Evolutionary conservation across 345 rosid genomes (phyloP).

Genomic region (Euphorbia peplus): DNA sequence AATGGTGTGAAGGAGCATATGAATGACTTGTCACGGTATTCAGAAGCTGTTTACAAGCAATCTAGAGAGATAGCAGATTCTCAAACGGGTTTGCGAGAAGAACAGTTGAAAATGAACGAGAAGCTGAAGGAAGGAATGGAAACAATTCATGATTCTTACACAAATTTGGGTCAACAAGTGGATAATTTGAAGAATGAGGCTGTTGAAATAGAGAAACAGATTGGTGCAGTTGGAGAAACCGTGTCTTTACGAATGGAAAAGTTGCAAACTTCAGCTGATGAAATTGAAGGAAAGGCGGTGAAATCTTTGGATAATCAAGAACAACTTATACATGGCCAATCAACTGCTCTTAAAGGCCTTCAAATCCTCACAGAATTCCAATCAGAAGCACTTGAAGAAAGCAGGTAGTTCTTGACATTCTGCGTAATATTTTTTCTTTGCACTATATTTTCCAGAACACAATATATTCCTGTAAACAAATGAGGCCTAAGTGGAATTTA

Average conservation of each 20-base stretch:
- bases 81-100: constrained; percentile 49
- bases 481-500: background rate
- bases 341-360: constrained; percentile 62
- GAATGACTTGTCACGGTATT: constrained; percentile 43
- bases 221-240: constrained; percentile 44
- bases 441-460: too few species aligned
- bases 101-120: constrained; percentile 57
- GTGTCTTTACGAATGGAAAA: constrained; percentile 51
- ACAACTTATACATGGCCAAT: constrained; percentile 61
- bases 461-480: too few species aligned
- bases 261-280: constrained; percentile 56
- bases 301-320: constrained; percentile 67
- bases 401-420: constrained; percentile 41
- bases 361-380: constrained; percentile 60
- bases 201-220: constrained; percentile 53
- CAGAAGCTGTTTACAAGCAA: constrained; percentile 48
- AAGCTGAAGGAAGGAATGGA: constrained; percentile 58
- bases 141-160: constrained; percentile 47
- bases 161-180: constrained; percentile 44
- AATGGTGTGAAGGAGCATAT: constrained; percentile 42
- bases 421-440: too few species aligned
- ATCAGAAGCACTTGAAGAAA: constrained; percentile 71
- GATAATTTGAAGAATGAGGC: constrained; percentile 51
- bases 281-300: constrained; percentile 57
- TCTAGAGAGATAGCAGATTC: constrained; percentile 55